Base-by-base conservation (phyloP, 148 eudicot genomes). In the Oxyria digyna region DNA sequence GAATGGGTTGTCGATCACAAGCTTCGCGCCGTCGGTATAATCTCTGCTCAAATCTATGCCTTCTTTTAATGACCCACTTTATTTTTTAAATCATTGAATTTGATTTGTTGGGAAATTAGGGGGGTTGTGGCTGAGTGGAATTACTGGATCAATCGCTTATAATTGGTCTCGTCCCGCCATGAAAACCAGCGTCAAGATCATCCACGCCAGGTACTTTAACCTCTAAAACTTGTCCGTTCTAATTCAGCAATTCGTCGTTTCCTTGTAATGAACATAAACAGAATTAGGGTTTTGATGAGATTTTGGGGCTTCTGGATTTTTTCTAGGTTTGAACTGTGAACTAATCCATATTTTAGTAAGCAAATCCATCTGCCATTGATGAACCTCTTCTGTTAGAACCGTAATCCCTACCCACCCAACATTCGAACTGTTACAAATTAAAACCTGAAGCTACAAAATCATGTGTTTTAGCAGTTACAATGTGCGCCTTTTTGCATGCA, bases 161-260 rank as follows among this genome's bases (percentile, higher is more conserved):
- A 86, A 86, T 70, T 86, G 91, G 91, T 76, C 91, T 71, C 84
- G 80, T 43, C 88, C 91, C 8, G 78, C 77, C 67, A 86, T 86
- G 91, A 84, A 86, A 77, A 82, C 88, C 71, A 86, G 91, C 78
- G 91, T 86, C 72, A 84, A 79, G 75, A 73, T 86, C 71, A 86
- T 86, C 62, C 91, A 86, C 48, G 91, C 88, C 32, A 86, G 91
- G 91, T 86, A 79, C 13, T 15, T 11, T 1, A 42, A 12, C 17
- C 46, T 42, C 1, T 2, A 42, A 2, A 6, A 6, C 55, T 33
- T 33, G 3, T 33, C 5, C 37, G 41, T 3, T 38, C 9, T 38
- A 38, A 38, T 38, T 38, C 37, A 33, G 37, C 37, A 33, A 18
- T 4, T 48, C 54, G 8, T 23, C 23, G 14, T 48, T 18, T 18